Base-by-base conservation (phyloP, 192 early-diverging fungal species). In the Borealophlyctis nickersoniae region DNA sequence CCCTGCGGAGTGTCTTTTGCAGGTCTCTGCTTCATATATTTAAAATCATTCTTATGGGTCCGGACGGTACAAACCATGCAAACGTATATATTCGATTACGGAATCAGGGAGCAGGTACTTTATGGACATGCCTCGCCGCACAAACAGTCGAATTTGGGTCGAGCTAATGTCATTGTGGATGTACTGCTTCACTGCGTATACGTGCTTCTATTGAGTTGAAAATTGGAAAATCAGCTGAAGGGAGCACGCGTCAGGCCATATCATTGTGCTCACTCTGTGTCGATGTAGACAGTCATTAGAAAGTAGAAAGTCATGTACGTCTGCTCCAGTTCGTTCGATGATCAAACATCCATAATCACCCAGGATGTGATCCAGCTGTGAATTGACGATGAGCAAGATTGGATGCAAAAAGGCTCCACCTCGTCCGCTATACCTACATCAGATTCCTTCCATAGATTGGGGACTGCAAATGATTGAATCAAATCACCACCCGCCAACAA, bases 131-230 rank as follows among this genome's bases (percentile, higher is more conserved):
- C 84, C 87, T 23, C 95, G 83, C 68, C 91, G 92, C 60, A 99
- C 87, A 78, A 99, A 96, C 23, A 97, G 77, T 51, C 92, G 87
- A 62, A 99, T 92, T 75, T 97, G 96, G 24, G 95, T 97, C 4
- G 94, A 98, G 65, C 88, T 92, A 56, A 98, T 98, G 70, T 99
- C 97, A 63, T 98, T 99, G 75, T 94, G 88, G 51, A 99, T 95
- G 62, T 94, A 82, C 72, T 98, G 95, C 71, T 97, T 95, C 49
- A 98, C 91, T 33, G 96, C 88, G 56, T 87, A 85, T 13, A 99
- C 91, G 66, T 95, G 92, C 67, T 88, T 87, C 88, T 91, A 66
- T 22, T 24, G 26, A 65, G 50, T 53, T 36, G 16, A 28, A 28
- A 30, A 49, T 48, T 34, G 22, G 39, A n/a, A n/a, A n/a, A n/a